Evolutionary conservation across 108 stramenopile genomes (phyloP).

Genomic region (Epipyxis sp.): DNA sequence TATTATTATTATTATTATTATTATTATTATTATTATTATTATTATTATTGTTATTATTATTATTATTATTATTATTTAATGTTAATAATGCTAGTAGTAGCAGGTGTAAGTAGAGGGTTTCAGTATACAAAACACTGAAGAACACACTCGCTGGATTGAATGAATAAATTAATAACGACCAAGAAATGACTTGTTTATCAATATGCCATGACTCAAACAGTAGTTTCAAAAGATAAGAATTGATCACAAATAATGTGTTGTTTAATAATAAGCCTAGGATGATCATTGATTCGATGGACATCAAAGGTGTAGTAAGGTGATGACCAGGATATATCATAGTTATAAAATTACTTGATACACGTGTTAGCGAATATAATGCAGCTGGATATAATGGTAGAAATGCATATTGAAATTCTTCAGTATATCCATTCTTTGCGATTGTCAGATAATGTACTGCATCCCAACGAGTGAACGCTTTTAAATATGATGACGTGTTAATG

Average conservation of each 20-base stretch:
- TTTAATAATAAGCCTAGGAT: not conserved
- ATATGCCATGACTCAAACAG: not conserved
- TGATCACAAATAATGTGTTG: not conserved
- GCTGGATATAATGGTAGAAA: not conserved
- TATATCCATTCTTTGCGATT: not conserved
- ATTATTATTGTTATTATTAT: no score
- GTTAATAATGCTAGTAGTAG: no score
- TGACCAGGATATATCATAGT: not conserved
- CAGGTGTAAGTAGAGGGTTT: not conserved
- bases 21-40: no score
- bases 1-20: no score
- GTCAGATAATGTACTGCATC: not conserved
- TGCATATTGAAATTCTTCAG: not conserved
- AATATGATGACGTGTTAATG: not conserved
- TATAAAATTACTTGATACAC: not conserved
- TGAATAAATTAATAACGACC: not conserved
- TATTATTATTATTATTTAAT: no score
- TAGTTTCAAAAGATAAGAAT: not conserved
- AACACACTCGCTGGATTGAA: not conserved
- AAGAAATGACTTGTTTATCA: not conserved
- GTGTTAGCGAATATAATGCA: no score
- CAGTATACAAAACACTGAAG: not conserved
- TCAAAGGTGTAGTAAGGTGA: no score
- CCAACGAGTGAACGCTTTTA: not conserved
- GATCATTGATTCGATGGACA: not conserved